Base-by-base conservation (phyloP, 2,329 filamentous ascomycete genomes). In the Hypoxylon sp. region DNA sequence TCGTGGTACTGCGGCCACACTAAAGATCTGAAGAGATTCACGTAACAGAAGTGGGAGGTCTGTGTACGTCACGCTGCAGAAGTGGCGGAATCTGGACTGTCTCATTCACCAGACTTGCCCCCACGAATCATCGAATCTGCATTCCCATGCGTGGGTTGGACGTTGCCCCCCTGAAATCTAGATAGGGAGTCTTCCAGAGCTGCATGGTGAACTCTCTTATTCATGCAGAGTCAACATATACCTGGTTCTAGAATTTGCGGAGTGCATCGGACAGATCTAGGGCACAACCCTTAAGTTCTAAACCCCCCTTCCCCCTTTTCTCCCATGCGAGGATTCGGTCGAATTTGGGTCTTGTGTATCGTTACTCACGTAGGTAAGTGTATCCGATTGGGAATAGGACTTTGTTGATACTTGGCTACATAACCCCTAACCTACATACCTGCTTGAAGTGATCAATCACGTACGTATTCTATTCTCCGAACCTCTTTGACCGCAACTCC, bases 51-150 rank as follows among this genome's bases (percentile, higher is more conserved):
- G 44, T 58, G 55, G 57, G 60, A 52, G 56, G 50, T 46, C 54
- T 52, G 24, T 17, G 57, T 60, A 68, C 68, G 68, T 70, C 68
- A 70, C 57, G 31, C 35, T 60, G 57, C 68, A 70, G 61, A 61
- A 58, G 35, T 64, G 60, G 60, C 55, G 56, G 35, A 27, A 48
- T 58, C 27, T 42, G 32, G 32, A 27, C 29, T 48, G 32, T 58
- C 50, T 50, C 51, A 42, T 31, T 52, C 52, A 48, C 46, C 35
- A 46, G 29, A 11, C 46, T 17, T 1, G 10, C 62, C 62, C 62
- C 62, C 62, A 56, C 62, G 51, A 32, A 19, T 21, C 24, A 21
- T 52, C n/a, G 39, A 63, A 54, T 44, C 65, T 56, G 27, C 65
- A 60, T 61, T 56, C 64, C 39, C 55, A 32, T 55, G 15, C 51